phyloP scores from a whole-genome alignment of 192 early-diverging fungal species.

The Spizellomyces sp. region DNA sequence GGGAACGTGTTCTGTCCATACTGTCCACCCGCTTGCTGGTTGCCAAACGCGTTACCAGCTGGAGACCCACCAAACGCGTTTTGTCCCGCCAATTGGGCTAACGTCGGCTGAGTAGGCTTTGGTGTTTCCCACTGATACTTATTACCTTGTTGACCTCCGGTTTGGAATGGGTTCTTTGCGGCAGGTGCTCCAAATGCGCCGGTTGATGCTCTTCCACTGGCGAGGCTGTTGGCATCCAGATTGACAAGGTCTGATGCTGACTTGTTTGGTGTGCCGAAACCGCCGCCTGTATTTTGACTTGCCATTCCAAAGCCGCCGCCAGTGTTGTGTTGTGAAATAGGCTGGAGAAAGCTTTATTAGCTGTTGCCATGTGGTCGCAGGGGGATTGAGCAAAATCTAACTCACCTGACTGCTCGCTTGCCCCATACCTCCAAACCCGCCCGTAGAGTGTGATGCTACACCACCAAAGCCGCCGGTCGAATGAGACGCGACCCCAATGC shows the following conservation, averaged over 20 bases:
- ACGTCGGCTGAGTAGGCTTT: conserved; percentile 17
- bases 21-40: no score
- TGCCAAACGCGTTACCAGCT: background rate
- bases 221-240: conserved; percentile 18
- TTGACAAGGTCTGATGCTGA: conserved; percentile 7
- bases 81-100: conserved; percentile 21
- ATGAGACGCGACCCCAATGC: background rate
- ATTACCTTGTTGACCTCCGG: background rate
- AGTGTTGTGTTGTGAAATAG: conserved; percentile 12
- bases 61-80: background rate
- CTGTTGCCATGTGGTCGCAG: background rate
- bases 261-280: conserved; percentile 5
- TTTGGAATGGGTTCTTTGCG: conserved; percentile 36
- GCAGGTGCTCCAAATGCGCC: conserved; percentile 19
- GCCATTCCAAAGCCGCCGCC: background rate
- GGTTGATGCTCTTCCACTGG: background rate
- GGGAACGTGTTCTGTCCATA: no score
- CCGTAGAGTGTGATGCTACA: conserved; percentile 3
- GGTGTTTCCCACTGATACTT: conserved; percentile 35
- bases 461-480: background rate
- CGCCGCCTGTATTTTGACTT: background rate
- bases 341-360: background rate
- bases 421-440: conserved; percentile 1
- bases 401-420: background rate
- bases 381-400: background rate